A percentile compares a stretch with the other conserved stretches of the same genome.
phyloP scores from a whole-genome alignment of 306 rosid genomes.

The Ceratonia siliqua region DNA sequence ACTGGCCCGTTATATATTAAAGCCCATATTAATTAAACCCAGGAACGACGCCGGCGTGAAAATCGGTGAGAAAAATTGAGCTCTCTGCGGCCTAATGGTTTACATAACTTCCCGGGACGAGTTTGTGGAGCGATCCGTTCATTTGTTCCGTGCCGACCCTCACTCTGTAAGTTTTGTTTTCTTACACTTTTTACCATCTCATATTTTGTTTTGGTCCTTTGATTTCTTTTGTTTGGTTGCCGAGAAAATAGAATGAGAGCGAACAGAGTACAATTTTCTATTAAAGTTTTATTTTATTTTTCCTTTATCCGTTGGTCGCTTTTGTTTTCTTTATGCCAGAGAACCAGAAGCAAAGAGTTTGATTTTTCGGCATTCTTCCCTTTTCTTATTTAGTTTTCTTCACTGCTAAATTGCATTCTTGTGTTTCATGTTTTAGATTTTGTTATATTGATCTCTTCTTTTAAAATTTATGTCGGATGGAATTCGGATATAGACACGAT shows the following conservation, averaged over 20 bases:
- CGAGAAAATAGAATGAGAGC: conserved; percentile 6
- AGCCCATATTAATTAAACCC: too few relatives aligned
- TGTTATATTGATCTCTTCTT: not conserved
- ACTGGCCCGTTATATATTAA: too few relatives aligned
- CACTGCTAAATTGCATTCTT: not conserved
- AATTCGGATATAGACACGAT: conserved; percentile 61
- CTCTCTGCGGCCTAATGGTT: conserved; percentile 44
- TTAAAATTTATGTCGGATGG: not conserved
- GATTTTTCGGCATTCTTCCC: not conserved
- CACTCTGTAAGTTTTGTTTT: conserved; percentile 50
- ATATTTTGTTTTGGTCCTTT: not conserved
- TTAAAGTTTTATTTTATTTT: not conserved
- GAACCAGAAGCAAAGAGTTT: not conserved
- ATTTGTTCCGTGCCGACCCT: conserved; percentile 78
- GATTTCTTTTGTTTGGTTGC: conserved; percentile 17
- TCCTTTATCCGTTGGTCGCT: not conserved
- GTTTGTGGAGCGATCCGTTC: conserved; percentile 69
- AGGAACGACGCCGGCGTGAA: conserved; percentile 32
- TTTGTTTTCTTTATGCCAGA: not conserved
- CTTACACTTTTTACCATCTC: not conserved
- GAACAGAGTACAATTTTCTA: not conserved
- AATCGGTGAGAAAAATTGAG: not conserved
- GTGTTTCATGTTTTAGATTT: not conserved
- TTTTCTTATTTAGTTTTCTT: not conserved
- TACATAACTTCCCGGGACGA: conserved; percentile 70